Percentiles rank a stretch among this genome's conserved stretches.
Evolutionary conservation across 352 stramenopile genomes (phyloP).

Genomic region (Globisporangium takayamanum): DNA sequence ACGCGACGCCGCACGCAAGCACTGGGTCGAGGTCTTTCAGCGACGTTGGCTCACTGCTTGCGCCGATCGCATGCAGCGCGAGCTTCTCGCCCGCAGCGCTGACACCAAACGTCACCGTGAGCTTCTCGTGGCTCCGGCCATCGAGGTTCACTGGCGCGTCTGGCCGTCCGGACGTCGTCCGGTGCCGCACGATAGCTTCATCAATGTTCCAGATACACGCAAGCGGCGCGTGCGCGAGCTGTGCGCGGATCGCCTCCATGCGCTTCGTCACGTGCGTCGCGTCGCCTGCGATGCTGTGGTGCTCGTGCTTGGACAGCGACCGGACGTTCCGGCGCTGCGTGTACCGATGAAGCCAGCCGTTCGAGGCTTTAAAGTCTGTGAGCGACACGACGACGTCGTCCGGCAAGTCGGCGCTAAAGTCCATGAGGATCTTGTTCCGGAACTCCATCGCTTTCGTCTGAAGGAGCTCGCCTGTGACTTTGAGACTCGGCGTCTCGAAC

Average conservation of each 20-base stretch:
- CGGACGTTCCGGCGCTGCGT: constrained; percentile 67
- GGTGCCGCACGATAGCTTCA: constrained; percentile 41
- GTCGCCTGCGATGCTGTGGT: constrained; percentile 10
- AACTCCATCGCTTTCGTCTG: constrained; percentile 80
- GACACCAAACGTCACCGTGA: constrained; percentile 48
- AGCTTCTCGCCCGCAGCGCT: constrained; percentile 65
- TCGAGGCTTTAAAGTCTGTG: constrained; percentile 80
- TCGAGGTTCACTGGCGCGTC: constrained; percentile 43
- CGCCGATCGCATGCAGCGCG: constrained; percentile 50
- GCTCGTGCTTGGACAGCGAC: constrained; percentile 37
- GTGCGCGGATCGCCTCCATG: constrained; percentile 41
- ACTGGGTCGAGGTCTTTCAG: constrained; percentile 34
- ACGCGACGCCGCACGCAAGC: constrained; percentile 31
- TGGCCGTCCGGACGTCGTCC: constrained; percentile 29
- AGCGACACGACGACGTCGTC: constrained; percentile 75
- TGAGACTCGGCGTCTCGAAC: constrained; percentile 49
- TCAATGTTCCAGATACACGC: constrained; percentile 73
- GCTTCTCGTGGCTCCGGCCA: constrained; percentile 33
- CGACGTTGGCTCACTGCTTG: constrained; percentile 26
- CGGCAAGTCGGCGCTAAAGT: constrained; percentile 59
- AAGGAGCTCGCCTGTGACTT: constrained; percentile 70
- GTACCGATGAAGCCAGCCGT: constrained; percentile 78
- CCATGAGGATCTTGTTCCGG: constrained; percentile 69
- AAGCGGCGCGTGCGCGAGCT: constrained; percentile 37
- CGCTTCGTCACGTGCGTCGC: constrained; percentile 24